Percentiles rank a stretch among this genome's conserved stretches.
These are phyloP conservation scores for Ramaria sp. DNA, from an alignment of 768 basidiomycete genomes.

Conservation along the genomic window DNA sequence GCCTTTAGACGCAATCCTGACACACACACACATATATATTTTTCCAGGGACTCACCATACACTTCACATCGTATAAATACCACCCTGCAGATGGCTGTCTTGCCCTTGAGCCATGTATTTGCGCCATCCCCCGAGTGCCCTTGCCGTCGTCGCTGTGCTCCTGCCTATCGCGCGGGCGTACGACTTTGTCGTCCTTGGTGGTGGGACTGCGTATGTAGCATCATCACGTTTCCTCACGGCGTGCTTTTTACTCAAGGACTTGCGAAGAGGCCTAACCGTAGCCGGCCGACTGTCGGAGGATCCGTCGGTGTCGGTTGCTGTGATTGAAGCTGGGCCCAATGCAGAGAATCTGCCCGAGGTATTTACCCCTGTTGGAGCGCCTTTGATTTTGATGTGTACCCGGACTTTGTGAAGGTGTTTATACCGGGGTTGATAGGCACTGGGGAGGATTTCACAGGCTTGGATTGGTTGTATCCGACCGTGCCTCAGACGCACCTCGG, in stretches of 20 bases:
- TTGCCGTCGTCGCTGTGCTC: background rate
- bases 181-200: conserved; percentile 17
- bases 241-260: background rate
- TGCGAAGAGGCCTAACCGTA: conserved; percentile 13
- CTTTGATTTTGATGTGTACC: too few relatives aligned
- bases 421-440: conserved; percentile 11
- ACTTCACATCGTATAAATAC: too few relatives aligned
- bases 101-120: too few relatives aligned
- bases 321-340: conserved; percentile 16
- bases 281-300: conserved; percentile 14
- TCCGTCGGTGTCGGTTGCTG: conserved; percentile 7
- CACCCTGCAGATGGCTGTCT: too few relatives aligned
- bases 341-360: conserved; percentile 10
- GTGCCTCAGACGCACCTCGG: conserved; percentile 7
- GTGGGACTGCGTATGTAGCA: conserved; percentile 10
- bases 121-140: too few relatives aligned
- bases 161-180: background rate
- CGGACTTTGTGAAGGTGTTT: conserved; percentile 10
- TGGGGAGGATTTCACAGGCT: conserved; percentile 2
- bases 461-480: conserved; percentile 15
- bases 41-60: too few relatives aligned
- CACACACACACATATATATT: too few relatives aligned
- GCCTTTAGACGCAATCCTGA: too few relatives aligned
- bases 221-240: background rate
- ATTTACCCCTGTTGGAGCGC: background rate